phyloP scores from a whole-genome alignment of 345 rosid species.

The Hibiscus tridactylites region DNA sequence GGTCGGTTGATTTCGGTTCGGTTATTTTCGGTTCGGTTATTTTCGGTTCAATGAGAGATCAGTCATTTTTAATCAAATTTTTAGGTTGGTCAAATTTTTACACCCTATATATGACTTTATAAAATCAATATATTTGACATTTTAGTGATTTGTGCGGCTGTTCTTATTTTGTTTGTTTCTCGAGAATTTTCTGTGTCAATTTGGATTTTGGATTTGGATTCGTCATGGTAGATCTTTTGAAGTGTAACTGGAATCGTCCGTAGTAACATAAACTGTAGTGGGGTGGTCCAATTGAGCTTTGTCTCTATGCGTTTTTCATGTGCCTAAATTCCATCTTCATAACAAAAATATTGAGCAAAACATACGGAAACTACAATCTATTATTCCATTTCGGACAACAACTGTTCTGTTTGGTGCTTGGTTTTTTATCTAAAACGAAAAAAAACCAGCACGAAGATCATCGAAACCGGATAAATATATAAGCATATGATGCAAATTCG shows the following conservation, averaged over 20 bases:
- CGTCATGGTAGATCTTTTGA: background rate
- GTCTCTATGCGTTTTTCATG: background rate
- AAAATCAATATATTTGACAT: too few relatives aligned
- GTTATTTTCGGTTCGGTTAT: too few relatives aligned
- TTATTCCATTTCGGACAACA: background rate
- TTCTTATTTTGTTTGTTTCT: too few relatives aligned
- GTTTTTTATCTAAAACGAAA: constrained; percentile 14
- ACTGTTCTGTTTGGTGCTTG: background rate
- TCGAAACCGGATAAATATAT: background rate
- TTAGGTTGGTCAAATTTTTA: too few relatives aligned
- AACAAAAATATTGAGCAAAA: background rate
- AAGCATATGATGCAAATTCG: background rate
- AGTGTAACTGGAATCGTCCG: too few relatives aligned
- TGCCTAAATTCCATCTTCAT: background rate
- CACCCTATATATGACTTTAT: too few relatives aligned
- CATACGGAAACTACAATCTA: background rate
- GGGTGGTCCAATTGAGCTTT: background rate
- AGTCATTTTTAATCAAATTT: too few relatives aligned
- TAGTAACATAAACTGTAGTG: background rate
- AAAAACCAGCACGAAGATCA: background rate
- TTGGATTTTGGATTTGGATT: background rate
- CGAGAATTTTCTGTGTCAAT: background rate
- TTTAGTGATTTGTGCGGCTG: too few relatives aligned
- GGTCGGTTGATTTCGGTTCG: too few relatives aligned
- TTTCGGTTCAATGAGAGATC: too few relatives aligned